Base-by-base conservation (phyloP, 306 rosid species). In the Casuarina equisetifolia region DNA sequence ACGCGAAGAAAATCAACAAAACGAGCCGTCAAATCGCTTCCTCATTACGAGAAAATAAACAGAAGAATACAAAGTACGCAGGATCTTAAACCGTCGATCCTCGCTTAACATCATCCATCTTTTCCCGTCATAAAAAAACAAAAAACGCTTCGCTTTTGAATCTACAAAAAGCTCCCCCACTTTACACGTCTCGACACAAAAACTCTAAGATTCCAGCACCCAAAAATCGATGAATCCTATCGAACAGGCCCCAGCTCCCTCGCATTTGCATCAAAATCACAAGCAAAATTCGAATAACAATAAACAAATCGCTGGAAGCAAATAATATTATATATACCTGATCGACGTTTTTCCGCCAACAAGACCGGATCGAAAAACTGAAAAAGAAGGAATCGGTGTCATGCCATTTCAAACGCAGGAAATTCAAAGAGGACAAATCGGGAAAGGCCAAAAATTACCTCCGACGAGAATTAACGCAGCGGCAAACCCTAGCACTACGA, bases 11-110 rank as follows among this genome's bases (percentile, higher is more conserved):
- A 43, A 13, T 19, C 11, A 20, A 59, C 74, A 79, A 73, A 25
- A 69, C 69, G 68, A 70, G 82, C 62, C 74, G 82, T 86, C 82
- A 84, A 82, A 67, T 80, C 85, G 66, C 61, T 70, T 45, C 69
- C 39, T 20, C 25, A 66, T 6, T 15, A 4, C 11, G 35, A 36
- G 9, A 15, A 39, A 48, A 48, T 35, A 15, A 0, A n/a, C 19
- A 36, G 20, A 44, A n/a, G 61, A 13, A 52, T 2, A 40, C 16
- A 16, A 9, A 2, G 25, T 58, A 20, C 13, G 64, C 64, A 61
- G 11, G 35, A 61, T 59, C 15, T 59, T 3, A 61, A 5, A 1
- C 6, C 16, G 5, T 19, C 57, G 57, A 52, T 13, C 16, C n/a
- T 16, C 58, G 6, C 5, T 17, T 52, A 5, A 17, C 4, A 3